Evolutionary conservation across 116 monocot species (phyloP), one percentile per base, ranked within the genome.

Genomic region (Trichopus zeylanicus): DNA sequence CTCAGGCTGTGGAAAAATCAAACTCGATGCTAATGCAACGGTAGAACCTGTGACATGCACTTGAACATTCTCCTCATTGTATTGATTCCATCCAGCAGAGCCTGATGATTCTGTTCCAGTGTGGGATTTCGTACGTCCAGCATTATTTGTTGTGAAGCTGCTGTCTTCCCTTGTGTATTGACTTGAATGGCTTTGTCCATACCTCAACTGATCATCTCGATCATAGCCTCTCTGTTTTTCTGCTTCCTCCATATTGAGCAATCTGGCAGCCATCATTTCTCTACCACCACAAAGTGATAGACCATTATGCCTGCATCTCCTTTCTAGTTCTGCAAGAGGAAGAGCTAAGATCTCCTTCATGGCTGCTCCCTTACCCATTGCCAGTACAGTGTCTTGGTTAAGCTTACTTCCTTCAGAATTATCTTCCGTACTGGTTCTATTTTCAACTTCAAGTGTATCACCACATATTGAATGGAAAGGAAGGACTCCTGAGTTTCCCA

Each of bases 231-330:
- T 77, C 59, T 74, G 80, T 59, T 76, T 82, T 71, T 99, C 98
- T 57, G 98, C 92, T 56, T 99, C 99, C 53, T 99, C 99, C 47
- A 99, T 72, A 78, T 76, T 73, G n/a, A 99, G 86, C 63, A 99
- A 62, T 51, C 99, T 79, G 18, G 99, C 88, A 53, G 92, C 99
- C 92, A 99, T 99, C 74, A 81, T 86, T 54, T 92, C 86, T 72
- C 81, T 92, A 39, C 99, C 99, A 51, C 99, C 99, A 81, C 57
- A 55, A 31, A 99, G 78, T 37, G 99, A 99, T 15, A 99, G 64
- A 9, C 99, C 99, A 80, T 99, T 99, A 57, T 92, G 92, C 55
- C 85, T 82, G 54, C 99, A 99, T 10, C 99, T 82, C 60, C 89
- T 81, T 73, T 99, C 99, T 61, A 99, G 80, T 68, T 99, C 99